Evolutionary conservation across 257 asterid species (phyloP).

Genomic region (Gynochthodes officinalis): DNA sequence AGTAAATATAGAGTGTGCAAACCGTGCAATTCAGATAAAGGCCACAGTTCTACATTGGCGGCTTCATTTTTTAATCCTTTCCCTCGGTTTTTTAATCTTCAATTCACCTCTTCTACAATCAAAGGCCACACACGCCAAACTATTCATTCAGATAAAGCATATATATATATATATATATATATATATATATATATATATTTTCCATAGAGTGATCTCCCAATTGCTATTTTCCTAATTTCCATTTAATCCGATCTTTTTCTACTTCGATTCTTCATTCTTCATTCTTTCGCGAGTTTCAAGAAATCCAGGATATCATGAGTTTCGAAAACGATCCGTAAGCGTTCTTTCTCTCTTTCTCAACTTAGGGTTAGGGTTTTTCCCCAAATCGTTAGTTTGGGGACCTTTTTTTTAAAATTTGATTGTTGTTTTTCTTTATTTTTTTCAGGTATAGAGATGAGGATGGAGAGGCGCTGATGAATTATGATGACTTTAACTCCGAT

Average conservation of each 20-base stretch:
- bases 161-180: no score
- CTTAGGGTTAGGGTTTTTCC: constrained; percentile 26
- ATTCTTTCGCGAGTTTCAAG: no score
- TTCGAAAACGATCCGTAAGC: constrained; percentile 73
- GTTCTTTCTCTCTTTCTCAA: not conserved
- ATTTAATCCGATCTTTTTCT: not conserved
- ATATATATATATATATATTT: no score
- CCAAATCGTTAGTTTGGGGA: not conserved
- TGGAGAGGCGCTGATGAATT: constrained; percentile 92
- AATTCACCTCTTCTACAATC: not conserved
- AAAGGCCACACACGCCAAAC: not conserved
- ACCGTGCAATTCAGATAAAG: no score
- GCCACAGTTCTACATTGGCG: no score
- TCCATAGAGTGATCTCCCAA: not conserved
- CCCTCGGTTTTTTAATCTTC: constrained; percentile 7
- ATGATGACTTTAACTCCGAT: constrained; percentile 66
- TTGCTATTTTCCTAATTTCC: not conserved
- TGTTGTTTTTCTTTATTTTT: not conserved
- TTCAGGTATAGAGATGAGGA: constrained; percentile 81
- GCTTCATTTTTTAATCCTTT: not conserved
- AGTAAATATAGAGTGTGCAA: no score
- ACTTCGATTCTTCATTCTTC: not conserved
- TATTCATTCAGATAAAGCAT: not conserved
- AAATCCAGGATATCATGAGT: constrained; percentile 31
- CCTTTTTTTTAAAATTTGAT: not conserved